phyloP scores from a whole-genome alignment of 257 asterid genomes.

The Solanum clarkiae region DNA sequence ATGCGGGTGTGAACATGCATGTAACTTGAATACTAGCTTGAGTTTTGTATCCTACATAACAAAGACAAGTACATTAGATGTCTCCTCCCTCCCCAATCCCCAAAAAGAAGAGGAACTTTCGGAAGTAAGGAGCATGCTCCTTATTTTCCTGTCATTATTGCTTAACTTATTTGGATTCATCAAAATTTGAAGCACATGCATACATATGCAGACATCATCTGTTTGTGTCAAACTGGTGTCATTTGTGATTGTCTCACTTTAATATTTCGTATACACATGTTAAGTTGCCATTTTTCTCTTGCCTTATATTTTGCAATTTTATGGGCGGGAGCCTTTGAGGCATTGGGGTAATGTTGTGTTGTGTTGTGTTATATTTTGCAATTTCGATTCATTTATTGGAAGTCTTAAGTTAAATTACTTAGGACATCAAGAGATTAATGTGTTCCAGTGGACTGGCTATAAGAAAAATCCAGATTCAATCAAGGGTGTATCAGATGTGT shows the following conservation, averaged over 20 bases:
- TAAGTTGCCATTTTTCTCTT: not conserved
- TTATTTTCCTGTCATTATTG: not conserved
- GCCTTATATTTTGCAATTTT: not conserved
- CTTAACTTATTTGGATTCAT: not conserved
- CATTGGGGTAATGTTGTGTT: too few relatives aligned
- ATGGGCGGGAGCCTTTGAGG: too few relatives aligned
- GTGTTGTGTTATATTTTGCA: not conserved
- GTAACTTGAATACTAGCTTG: not conserved
- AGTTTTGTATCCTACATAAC: not conserved
- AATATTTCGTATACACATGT: not conserved
- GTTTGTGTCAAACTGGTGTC: not conserved
- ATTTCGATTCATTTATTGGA: not conserved
- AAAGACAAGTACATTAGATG: not conserved
- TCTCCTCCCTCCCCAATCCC: not conserved
- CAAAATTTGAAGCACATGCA: not conserved
- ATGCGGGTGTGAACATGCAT: not conserved
- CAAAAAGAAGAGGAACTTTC: not conserved
- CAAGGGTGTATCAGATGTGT: not conserved
- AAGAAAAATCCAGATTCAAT: not conserved
- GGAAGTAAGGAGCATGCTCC: not conserved
- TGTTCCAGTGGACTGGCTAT: not conserved
- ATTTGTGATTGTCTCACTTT: not conserved
- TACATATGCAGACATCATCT: not conserved
- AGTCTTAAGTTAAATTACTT: not conserved
- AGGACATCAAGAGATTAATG: not conserved